These are phyloP conservation scores for Colletotrichum somersetense DNA, from an alignment of 2,329 filamentous ascomycete species.

Conservation along the genomic window DNA sequence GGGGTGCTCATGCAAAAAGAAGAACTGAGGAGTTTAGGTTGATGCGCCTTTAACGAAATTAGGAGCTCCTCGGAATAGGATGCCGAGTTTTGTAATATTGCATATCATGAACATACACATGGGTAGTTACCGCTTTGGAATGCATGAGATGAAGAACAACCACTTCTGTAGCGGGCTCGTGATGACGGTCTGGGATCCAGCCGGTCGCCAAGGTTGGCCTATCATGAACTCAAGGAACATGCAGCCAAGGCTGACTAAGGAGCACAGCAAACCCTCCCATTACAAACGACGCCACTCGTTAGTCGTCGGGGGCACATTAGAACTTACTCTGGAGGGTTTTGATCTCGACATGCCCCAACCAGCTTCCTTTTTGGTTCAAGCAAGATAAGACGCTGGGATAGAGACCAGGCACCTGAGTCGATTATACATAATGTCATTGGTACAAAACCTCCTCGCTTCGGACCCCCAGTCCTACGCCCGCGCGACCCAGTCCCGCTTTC, in stretches of 20 bases:
- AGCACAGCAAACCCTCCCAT: neutral
- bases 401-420: neutral
- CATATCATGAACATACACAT: conserved; percentile 23
- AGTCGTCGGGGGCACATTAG: neutral
- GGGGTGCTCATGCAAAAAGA: neutral
- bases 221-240: conserved; percentile 18
- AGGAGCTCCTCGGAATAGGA: neutral
- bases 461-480: conserved; percentile 60
- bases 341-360: neutral
- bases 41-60: neutral
- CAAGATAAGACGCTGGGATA: neutral
- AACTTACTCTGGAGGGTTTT: neutral
- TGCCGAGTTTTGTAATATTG: neutral
- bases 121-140: conserved; percentile 16
- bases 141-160: conserved; percentile 21
- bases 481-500: conserved; percentile 76
- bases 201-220: conserved; percentile 4
- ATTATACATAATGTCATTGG: conserved; percentile 54
- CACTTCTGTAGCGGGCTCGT: neutral
- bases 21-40: conserved; percentile 1
- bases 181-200: neutral
- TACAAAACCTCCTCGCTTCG: conserved; percentile 66
- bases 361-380: neutral
- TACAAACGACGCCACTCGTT: neutral
- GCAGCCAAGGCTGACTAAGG: conserved; percentile 37